phyloP scores from a whole-genome alignment of 2,329 filamentous ascomycete genomes.

The Erysiphe pulchra region DNA sequence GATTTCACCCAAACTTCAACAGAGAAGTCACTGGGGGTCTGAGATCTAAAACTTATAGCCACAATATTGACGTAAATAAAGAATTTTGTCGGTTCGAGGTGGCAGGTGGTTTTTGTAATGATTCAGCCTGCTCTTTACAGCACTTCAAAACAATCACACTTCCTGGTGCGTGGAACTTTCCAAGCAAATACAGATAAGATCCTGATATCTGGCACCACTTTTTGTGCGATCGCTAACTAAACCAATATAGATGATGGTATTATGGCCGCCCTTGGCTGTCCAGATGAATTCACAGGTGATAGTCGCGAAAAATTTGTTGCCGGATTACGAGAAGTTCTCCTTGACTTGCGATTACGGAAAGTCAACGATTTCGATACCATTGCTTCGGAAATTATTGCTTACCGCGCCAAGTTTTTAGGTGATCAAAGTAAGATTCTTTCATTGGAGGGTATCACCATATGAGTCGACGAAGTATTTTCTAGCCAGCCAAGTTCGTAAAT shows the following conservation, averaged over 20 bases:
- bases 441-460: constrained; percentile 18
- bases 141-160: constrained; percentile 54
- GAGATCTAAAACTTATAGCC: constrained; percentile 79
- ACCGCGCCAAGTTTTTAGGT: constrained; percentile 35
- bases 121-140: constrained; percentile 46
- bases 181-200: not conserved
- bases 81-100: constrained; percentile 57
- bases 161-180: constrained; percentile 37
- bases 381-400: constrained; percentile 39
- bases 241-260: constrained; percentile 38
- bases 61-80: constrained; percentile 55
- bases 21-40: constrained; percentile 48
- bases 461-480: not conserved
- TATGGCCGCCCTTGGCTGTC: constrained; percentile 42
- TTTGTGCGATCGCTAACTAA: constrained; percentile 12
- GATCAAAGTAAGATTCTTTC: constrained; percentile 37
- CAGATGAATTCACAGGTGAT: constrained; percentile 34
- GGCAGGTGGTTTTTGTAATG: constrained; percentile 43
- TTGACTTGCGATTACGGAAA: constrained; percentile 30
- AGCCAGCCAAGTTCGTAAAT: not conserved
- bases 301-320: constrained; percentile 33
- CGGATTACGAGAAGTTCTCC: constrained; percentile 34
- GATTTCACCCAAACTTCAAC: constrained; percentile 60
- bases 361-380: constrained; percentile 41
- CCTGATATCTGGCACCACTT: not conserved